Evolutionary conservation across 2,329 filamentous ascomycete genomes (phyloP), one percentile per base, ranked within the genome.

Genomic region (Verticillium nubilum): DNA sequence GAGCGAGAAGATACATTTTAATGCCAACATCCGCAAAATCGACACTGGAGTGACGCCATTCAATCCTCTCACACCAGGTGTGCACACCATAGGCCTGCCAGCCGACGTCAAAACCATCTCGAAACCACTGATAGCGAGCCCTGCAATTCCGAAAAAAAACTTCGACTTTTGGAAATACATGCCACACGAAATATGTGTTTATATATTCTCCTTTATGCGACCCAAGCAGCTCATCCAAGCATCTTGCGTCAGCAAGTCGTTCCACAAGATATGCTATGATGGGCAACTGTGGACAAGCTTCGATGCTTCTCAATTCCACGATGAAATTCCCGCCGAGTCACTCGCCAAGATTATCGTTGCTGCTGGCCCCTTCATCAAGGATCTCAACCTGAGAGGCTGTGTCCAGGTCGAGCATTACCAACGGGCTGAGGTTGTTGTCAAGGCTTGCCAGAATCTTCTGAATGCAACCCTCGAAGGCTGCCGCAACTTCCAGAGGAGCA

Each of bases 381-480:
- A 97, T 67, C 80, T 99, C 58, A 98, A 98, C 68, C 81, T 99
- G 3, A 81, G 94, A 66, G 95, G 95, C 27, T 99, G 94, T 70
- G 84, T 96, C 33, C 95, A 98, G 71, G 82, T 98, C 57, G 84
- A 91, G 64, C 89, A 96, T 68, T 88, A 89, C 68, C 93, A 92
- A 81, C 82, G 85, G 52, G 84, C 86, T 17, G 87, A 92, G 63
- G 86, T 88, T 33, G 85, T 97, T 50, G 88, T 90, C n/a, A 89
- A 90, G 65, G 85, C 90, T 5, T 98, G 94, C 77, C 87, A 81
- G 66, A 98, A 98, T 68, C 81, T 99, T 26, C 86, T 92, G 69
- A 91, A 91, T 68, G 90, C 93, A 58, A 96, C 90, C 1, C 81
- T 98, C 17, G 92, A 98, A 75, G 95, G 92, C 5, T 97, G 92